Conservation (phyloP, 176 grass and related monocot genomes). For the Saccharum spontaneum region DNA sequence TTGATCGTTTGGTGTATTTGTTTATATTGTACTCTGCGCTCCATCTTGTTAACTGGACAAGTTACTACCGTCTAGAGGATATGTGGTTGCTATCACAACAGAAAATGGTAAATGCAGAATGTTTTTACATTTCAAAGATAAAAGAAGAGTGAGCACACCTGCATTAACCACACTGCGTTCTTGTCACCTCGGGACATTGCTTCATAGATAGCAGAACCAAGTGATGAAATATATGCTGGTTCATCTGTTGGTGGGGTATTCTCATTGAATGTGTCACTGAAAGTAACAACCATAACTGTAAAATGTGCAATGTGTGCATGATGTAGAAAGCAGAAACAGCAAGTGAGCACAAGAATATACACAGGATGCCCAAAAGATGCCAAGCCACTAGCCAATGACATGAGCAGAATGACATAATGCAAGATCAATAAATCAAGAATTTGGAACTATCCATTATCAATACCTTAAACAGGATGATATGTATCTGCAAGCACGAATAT, state of each 20-base stretch:
- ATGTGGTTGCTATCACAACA: neutral
- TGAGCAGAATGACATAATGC: neutral
- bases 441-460: neutral
- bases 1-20: neutral
- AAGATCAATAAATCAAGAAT: neutral
- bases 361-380: neutral
- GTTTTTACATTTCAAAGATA: slow-evolving; percentile 12
- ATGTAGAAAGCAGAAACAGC: neutral
- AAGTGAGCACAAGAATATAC: slow-evolving; percentile 20
- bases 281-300: slow-evolving; percentile 42
- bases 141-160: slow-evolving; percentile 54
- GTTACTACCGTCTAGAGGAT: neutral
- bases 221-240: slow-evolving; percentile 84
- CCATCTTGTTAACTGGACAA: neutral
- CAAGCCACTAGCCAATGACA: neutral
- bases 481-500: neutral
- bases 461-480: neutral
- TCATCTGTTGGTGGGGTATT: slow-evolving; percentile 92
- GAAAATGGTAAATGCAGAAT: neutral
- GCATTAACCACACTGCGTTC: slow-evolving; percentile 97
- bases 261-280: slow-evolving; percentile 98
- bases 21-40: neutral
- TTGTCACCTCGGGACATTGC: slow-evolving; percentile 85
- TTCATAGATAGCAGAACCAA: slow-evolving; percentile 89
- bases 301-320: slow-evolving; percentile 17